Evolutionary conservation across 2,329 filamentous ascomycete species (phyloP).

Genomic region (Nannizzia gypsea): DNA sequence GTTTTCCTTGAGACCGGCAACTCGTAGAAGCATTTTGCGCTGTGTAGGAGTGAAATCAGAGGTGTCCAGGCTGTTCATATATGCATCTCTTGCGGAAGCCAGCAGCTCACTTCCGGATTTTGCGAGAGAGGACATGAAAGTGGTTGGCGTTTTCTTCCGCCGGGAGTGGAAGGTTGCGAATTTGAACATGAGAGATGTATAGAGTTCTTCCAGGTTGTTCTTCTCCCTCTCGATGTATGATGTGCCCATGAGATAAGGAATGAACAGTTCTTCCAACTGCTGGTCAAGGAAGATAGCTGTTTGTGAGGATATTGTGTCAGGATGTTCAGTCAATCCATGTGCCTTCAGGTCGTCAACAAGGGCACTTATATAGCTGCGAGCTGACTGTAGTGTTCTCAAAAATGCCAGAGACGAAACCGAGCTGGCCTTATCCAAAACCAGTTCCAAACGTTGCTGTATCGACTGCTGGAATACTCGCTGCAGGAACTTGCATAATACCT

Average conservation of each 20-base stretch:
- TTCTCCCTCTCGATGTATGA: constrained; percentile 56
- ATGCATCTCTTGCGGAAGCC: constrained; percentile 77
- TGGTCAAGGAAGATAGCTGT: constrained; percentile 61
- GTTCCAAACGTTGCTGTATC: constrained; percentile 87
- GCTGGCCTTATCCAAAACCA: constrained; percentile 89
- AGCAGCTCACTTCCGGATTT: constrained; percentile 83
- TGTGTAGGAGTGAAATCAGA: constrained; percentile 80
- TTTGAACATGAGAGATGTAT: constrained; percentile 88
- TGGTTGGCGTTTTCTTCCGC: constrained; percentile 75
- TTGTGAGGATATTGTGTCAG: constrained; percentile 77
- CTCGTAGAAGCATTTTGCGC: constrained; percentile 76
- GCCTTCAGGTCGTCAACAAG: constrained; percentile 87
- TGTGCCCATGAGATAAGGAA: constrained; percentile 53
- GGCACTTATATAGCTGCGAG: constrained; percentile 73
- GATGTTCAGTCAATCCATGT: constrained; percentile 89
- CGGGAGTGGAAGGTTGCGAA: constrained; percentile 80
- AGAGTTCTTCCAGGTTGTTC: constrained; percentile 61
- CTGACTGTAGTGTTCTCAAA: constrained; percentile 78
- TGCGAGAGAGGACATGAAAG: constrained; percentile 84
- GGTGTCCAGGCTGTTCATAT: constrained; percentile 77
- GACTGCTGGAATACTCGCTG: constrained; percentile 97
- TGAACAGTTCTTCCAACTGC: constrained; percentile 54
- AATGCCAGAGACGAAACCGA: constrained; percentile 87
- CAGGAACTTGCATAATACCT: constrained; percentile 82
- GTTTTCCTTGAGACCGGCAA: constrained; percentile 69